Percentiles rank a stretch among this genome's conserved stretches.
These are phyloP conservation scores for Daldinia eschscholtzii DNA, from an alignment of 2,329 filamentous ascomycete genomes.

Conservation along the genomic window DNA sequence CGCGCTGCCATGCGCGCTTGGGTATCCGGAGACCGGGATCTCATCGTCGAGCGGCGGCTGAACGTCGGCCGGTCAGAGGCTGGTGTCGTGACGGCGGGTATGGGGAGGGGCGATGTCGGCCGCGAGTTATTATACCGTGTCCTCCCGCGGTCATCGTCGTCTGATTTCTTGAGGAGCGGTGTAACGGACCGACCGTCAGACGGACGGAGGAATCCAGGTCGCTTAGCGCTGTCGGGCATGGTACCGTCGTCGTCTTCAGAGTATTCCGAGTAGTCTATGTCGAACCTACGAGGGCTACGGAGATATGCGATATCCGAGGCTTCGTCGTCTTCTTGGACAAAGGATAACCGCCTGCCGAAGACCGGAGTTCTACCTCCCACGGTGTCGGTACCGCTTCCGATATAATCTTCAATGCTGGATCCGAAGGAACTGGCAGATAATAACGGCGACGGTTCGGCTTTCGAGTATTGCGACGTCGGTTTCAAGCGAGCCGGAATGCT, in stretches of 20 bases:
- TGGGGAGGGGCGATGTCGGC: conserved; percentile 46
- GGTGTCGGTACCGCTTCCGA: conserved; percentile 48
- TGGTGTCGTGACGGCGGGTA: conserved; percentile 50
- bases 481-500: conserved; percentile 46
- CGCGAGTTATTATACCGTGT: conserved; percentile 47
- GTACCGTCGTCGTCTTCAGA: conserved; percentile 55
- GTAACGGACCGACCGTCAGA: conserved; percentile 60
- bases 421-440: conserved; percentile 45
- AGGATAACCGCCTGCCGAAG: conserved; percentile 43
- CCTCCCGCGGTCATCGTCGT: conserved; percentile 48
- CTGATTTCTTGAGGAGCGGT: conserved; percentile 57
- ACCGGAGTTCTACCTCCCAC: conserved; percentile 46
- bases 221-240: conserved; percentile 55
- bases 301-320: conserved; percentile 30
- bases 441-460: conserved; percentile 43
- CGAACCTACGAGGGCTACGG: conserved; percentile 35
- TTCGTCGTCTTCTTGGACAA: conserved; percentile 43
- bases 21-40: conserved; percentile 79
- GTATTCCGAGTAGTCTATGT: conserved; percentile 45
- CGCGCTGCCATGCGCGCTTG: conserved; percentile 75
- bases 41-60: conserved; percentile 75
- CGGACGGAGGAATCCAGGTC: conserved; percentile 62
- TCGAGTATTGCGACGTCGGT: conserved; percentile 40
- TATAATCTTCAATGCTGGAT: conserved; percentile 48
- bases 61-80: conserved; percentile 56